Evolutionary conservation across 495 filamentous ascomycete genomes (phyloP), one percentile per base, ranked within the genome.

Genomic region (Talaromyces trachyspermus): DNA sequence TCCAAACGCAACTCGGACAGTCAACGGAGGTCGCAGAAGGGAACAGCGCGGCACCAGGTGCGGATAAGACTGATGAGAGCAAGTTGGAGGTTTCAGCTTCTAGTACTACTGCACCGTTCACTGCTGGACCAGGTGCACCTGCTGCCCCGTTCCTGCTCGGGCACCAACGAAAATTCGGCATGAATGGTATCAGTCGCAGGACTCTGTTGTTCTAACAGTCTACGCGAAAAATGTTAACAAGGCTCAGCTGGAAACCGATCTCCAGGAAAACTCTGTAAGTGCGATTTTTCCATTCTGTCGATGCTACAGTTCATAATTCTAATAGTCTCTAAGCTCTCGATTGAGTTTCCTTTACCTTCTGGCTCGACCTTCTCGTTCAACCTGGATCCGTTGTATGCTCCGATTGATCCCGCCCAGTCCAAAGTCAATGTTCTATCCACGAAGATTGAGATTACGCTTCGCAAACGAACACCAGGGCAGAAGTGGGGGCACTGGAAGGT

Each of bases 401-500:
- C 68, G 7, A 80, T 98, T 53, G 75, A 85, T 32, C 62, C 80
- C 0, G 52, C 72, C 7, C 53, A 68, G 15, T 86, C 79, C 19
- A 80, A 70, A 15, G 79, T 68, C 57, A 74, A 74, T 6, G 77
- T 89, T 22, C 82, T 85, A 37, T 70, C 83, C 4, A 86, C 84
- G 41, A 98, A 97, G 63, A 80, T 97, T 44, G 92, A 97, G 62
- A 66, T 97, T 24, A 70, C 71, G 1, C 72, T 98, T 19, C 70
- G 70, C 22, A 98, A 97, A 64, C 62, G 69, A 20, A 70, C 50
- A 0, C 64, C 78, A 0, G 85, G 83, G 2, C 64, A 79, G 17
- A 95, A 91, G 62, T 98, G 92, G 92, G 62, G 68, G 54, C 70
- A 3, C 77, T 95, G 3, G 85, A 89, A 69, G 70, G 68, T 6